Evolutionary conservation across 768 basidiomycete species (phyloP).

Genomic region (Boletus subparvulus): DNA sequence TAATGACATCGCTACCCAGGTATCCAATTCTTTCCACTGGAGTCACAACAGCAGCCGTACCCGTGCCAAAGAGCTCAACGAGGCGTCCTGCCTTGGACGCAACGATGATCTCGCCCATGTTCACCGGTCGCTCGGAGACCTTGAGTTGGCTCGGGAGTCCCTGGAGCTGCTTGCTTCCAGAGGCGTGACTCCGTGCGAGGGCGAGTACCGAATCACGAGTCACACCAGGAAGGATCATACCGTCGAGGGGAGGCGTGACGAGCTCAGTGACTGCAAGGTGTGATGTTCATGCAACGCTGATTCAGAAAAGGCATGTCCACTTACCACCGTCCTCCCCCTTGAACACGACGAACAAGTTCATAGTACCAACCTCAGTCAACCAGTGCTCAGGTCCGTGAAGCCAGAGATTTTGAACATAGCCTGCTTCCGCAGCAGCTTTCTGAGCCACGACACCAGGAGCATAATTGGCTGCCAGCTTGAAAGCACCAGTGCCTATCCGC

Average conservation of each 20-base stretch:
- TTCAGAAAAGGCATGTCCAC: conserved; percentile 11
- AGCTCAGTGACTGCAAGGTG: conserved; percentile 47
- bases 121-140: conserved; percentile 68
- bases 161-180: conserved; percentile 43
- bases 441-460: conserved; percentile 88
- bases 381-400: conserved; percentile 64
- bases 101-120: conserved; percentile 71
- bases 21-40: conserved; percentile 59
- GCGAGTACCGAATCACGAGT: conserved; percentile 54
- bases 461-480: conserved; percentile 86
- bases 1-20: conserved; percentile 49
- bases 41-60: conserved; percentile 54
- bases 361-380: conserved; percentile 76
- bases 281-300: background rate
- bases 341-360: conserved; percentile 89
- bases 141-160: conserved; percentile 55
- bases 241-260: conserved; percentile 64
- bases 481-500: conserved; percentile 72
- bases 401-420: conserved; percentile 91
- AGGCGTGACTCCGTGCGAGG: conserved; percentile 57
- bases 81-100: conserved; percentile 42
- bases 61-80: conserved; percentile 51
- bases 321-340: conserved; percentile 64
- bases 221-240: conserved; percentile 68
- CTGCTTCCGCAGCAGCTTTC: conserved; percentile 66